These are phyloP conservation scores for Albizia julibrissin DNA, from an alignment of 306 rosid genomes.

Conservation along the genomic window DNA sequence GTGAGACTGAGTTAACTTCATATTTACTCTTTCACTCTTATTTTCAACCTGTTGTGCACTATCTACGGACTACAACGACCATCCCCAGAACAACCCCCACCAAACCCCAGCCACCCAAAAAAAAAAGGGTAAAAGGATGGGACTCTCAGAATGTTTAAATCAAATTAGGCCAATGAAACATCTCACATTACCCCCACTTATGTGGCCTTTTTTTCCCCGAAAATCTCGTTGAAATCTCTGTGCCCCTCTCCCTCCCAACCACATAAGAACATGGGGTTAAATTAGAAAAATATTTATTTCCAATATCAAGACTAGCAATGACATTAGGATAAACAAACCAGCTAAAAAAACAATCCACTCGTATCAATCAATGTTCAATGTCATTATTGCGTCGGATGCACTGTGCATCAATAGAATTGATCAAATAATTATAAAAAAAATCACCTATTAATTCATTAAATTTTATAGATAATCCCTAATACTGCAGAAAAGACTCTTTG, in stretches of 20 bases:
- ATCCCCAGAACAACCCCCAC: not conserved
- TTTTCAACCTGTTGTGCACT: not conserved
- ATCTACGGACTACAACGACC: not conserved
- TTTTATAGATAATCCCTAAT: conserved; percentile 36
- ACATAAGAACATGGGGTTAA: no score
- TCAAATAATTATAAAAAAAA: conserved; percentile 23
- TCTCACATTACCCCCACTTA: no score
- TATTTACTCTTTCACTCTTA: not conserved
- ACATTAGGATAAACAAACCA: not conserved
- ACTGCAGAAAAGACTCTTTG: conserved; percentile 61
- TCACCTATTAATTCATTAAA: not conserved
- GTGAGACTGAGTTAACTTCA: not conserved
- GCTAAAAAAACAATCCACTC: not conserved
- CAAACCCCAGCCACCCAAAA: not conserved
- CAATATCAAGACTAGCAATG: not conserved
- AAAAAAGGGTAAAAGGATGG: not conserved
- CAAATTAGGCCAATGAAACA: not conserved
- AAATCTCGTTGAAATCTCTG: no score
- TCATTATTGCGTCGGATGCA: conserved; percentile 1
- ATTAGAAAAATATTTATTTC: not conserved
- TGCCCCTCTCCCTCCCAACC: not conserved
- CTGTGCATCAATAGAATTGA: not conserved
- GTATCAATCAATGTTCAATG: not conserved
- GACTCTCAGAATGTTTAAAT: not conserved
- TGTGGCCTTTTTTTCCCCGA: no score